phyloP scores from a whole-genome alignment of 2,329 filamentous ascomycete species.

The Xylariomycetidae sp. region DNA sequence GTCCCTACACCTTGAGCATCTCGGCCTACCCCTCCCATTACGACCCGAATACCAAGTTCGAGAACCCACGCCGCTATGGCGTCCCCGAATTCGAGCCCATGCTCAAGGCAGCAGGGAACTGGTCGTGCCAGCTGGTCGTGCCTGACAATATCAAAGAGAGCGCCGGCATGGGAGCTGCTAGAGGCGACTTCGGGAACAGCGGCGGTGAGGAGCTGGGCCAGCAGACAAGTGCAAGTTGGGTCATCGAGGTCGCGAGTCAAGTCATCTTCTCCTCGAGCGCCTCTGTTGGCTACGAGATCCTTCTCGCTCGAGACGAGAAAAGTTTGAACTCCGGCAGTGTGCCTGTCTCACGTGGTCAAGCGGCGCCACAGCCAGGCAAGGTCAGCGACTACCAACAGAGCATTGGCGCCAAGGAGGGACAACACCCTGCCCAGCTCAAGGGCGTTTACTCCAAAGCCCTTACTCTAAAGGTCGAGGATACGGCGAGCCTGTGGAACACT shows the following conservation, averaged over 20 bases:
- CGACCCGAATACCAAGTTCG: conserved; percentile 73
- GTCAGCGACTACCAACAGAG: conserved; percentile 71
- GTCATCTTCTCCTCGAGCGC: conserved; percentile 90
- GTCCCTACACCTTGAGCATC: conserved; percentile 85
- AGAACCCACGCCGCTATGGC: conserved; percentile 63
- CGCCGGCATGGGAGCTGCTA: conserved; percentile 42
- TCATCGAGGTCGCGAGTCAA: conserved; percentile 87
- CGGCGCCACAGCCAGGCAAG: conserved; percentile 59
- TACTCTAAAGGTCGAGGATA: conserved; percentile 76
- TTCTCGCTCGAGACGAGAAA: conserved; percentile 80
- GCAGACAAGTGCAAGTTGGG: conserved; percentile 56
- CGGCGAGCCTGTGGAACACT: conserved; percentile 86
- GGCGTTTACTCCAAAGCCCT: conserved; percentile 84
- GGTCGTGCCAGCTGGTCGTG: conserved; percentile 73
- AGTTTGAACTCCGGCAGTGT: conserved; percentile 61
- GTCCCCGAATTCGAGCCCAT: conserved; percentile 92
- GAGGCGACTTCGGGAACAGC: conserved; percentile 40
- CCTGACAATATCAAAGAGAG: conserved; percentile 70
- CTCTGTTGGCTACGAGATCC: conserved; percentile 78
- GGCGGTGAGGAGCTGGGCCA: conserved; percentile 45
- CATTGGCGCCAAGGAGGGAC: conserved; percentile 47
- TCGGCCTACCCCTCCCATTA: conserved; percentile 80
- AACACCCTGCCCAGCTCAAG: conserved; percentile 57
- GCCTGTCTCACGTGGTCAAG: conserved; percentile 38
- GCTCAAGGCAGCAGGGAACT: conserved; percentile 86